A percentile compares a stretch with the other conserved stretches of the same genome.
Conservation (phyloP, 139 green algal species). For the Chara braunii region DNA sequence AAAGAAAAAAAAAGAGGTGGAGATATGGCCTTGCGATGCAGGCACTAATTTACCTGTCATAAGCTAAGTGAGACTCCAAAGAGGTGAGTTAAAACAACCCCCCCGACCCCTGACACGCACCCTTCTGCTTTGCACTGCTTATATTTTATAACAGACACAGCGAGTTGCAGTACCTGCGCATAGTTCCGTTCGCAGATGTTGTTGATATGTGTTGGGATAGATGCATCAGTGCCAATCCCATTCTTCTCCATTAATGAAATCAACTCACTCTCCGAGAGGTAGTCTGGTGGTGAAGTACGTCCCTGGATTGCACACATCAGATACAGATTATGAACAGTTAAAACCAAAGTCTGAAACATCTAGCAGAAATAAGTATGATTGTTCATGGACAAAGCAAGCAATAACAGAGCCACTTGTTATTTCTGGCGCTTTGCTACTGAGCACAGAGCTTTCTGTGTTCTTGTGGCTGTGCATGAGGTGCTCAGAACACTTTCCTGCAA, state of each 20-base stretch:
- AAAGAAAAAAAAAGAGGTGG: no score
- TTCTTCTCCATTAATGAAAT: slow-evolving; percentile 83
- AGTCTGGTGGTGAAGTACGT: slow-evolving; percentile 65
- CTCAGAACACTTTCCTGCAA: no score
- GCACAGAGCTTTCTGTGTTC: no score
- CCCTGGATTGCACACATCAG: slow-evolving; percentile 57
- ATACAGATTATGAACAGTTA: background rate
- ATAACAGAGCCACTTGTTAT: no score
- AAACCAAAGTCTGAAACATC: background rate
- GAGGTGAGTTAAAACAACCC: no score
- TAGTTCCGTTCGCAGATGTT: slow-evolving; percentile 40
- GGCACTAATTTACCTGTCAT: no score
- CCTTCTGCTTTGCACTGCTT: no score
- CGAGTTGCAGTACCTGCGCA: slow-evolving; percentile 43
- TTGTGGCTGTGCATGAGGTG: no score
- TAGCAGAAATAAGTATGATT: background rate
- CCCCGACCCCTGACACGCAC: no score
- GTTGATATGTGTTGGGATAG: slow-evolving; percentile 51
- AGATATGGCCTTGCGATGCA: no score
- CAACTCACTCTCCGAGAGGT: slow-evolving; percentile 81
- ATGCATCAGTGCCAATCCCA: slow-evolving; percentile 95
- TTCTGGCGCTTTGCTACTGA: no score
- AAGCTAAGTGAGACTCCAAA: no score
- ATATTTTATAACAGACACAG: background rate
- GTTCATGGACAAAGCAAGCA: background rate